Evolutionary conservation across 176 grass and related monocot genomes (phyloP).

Genomic region (Oryza nivara): DNA sequence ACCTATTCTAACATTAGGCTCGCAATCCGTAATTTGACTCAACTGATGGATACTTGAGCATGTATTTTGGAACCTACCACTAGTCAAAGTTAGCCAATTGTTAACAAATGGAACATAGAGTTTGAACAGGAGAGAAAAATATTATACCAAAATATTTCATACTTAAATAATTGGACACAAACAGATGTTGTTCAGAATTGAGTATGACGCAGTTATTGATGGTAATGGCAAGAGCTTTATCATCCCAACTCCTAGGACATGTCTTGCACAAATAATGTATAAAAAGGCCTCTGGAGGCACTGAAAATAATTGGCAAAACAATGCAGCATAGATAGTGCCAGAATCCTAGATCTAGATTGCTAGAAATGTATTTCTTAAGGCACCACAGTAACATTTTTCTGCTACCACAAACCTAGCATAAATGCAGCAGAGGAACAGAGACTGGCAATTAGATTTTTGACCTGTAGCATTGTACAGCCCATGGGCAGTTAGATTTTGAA

Average conservation of each 20-base stretch:
- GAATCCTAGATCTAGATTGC: not conserved
- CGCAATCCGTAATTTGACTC: not conserved
- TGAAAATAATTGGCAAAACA: not conserved
- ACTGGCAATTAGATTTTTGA: not conserved
- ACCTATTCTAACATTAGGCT: not conserved
- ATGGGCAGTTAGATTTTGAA: not conserved
- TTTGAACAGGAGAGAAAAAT: not conserved
- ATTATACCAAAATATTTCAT: not conserved
- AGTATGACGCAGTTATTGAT: not conserved
- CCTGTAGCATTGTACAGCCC: not conserved
- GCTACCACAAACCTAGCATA: not conserved
- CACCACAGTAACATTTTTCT: not conserved
- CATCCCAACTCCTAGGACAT: not conserved
- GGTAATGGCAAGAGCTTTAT: not conserved
- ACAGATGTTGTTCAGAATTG: not conserved
- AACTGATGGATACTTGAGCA: not conserved
- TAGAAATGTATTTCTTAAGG: conserved; percentile 20
- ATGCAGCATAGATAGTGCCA: not conserved
- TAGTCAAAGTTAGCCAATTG: not conserved
- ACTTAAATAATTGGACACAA: not conserved
- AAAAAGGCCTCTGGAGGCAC: not conserved
- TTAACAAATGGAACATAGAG: conserved; percentile 6
- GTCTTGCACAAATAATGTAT: not conserved
- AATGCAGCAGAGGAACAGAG: not conserved
- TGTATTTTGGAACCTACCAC: not conserved